Base-by-base conservation (phyloP, 768 basidiomycete genomes). In the Calocera viscosa region DNA sequence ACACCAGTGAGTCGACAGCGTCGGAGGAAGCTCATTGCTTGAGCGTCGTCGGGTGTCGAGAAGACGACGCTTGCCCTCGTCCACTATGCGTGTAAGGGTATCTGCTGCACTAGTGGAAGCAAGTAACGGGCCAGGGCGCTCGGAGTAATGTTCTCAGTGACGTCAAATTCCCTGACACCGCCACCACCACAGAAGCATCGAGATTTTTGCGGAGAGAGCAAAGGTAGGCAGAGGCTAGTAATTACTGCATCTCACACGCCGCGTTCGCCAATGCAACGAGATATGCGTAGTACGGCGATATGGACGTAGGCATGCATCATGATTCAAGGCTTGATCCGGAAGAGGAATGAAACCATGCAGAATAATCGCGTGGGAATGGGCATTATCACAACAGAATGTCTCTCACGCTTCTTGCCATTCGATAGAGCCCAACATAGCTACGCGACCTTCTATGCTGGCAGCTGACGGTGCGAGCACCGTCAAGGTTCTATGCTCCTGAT, bases 401-500 rank as follows among this genome's bases (percentile, higher is more conserved):
- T 3, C 11, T 26, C 53, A 60, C 26, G 26, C 53, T 60, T 60
- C 53, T 10, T 28, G 26, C 53, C 53, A 60, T 30, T 60, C 53
- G 10, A 60, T 60, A 30, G 53, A 60, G 30, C 53, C 53, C 22
- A 60, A 19, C 14, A 60, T 60, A 14, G 53, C 53, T 30, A 60
- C 22, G 26, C 53, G 53, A 19, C 53, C 53, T 30, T 60, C 64
- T 64, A 33, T 30, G 14, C 26, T 64, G 35, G 5, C 47, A 30
- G 64, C 65, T 43, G 65, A 65, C 24, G 30, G 49, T 32, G 67
- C 65, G 35, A 63, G 28, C 39, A 32, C 66, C n/a, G 64, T 68
- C 66, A 28, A 28, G 32, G 63, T 30, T 49, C 64, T 64, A 49
- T 71, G 39, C 47, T 76, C 75, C 26, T 70, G 71, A 11, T 71